Evolutionary conservation across 2,329 filamentous ascomycete species (phyloP).

Genomic region (Blastomyces parvus): DNA sequence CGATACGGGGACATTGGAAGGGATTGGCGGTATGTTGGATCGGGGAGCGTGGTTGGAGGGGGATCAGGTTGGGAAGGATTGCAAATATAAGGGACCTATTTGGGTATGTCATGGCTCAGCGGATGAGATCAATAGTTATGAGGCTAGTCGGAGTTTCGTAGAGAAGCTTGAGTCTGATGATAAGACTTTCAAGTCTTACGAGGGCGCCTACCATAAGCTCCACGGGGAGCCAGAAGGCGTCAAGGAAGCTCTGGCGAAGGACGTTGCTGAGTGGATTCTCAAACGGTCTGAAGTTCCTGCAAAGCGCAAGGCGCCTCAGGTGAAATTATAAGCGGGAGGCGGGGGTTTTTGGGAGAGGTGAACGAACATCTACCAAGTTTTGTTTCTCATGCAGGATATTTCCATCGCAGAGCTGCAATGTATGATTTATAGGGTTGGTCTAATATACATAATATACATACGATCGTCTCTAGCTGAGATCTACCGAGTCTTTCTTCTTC

Average conservation of each 20-base stretch:
- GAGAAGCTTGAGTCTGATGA: conserved; percentile 52
- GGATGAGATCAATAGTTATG: conserved; percentile 60
- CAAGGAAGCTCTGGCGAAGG: conserved; percentile 38
- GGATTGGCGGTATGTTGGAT: conserved; percentile 66
- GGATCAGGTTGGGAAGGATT: conserved; percentile 21
- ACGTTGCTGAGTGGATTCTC: conserved; percentile 59
- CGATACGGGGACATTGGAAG: conserved; percentile 77
- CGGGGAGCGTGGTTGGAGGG: conserved; percentile 53
- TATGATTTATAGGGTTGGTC: neutral
- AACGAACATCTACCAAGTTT: neutral
- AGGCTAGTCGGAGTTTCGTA: conserved; percentile 55
- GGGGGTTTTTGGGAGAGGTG: neutral
- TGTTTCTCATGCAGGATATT: neutral
- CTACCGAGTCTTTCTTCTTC: conserved; percentile 25
- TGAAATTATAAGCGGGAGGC: conserved; percentile 9
- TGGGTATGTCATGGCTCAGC: conserved; percentile 68
- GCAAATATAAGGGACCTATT: conserved; percentile 47
- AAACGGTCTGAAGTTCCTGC: conserved; percentile 8
- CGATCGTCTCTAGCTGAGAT: neutral
- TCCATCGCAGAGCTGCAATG: neutral
- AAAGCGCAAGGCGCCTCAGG: neutral
- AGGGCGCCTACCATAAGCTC: conserved; percentile 66
- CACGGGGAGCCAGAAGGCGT: conserved; percentile 25
- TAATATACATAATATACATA: neutral
- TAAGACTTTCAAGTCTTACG: conserved; percentile 62